Percentiles rank a stretch among this genome's conserved stretches.
phyloP scores from a whole-genome alignment of 2,329 filamentous ascomycete genomes.

The Phaeomoniella chlamydospora region DNA sequence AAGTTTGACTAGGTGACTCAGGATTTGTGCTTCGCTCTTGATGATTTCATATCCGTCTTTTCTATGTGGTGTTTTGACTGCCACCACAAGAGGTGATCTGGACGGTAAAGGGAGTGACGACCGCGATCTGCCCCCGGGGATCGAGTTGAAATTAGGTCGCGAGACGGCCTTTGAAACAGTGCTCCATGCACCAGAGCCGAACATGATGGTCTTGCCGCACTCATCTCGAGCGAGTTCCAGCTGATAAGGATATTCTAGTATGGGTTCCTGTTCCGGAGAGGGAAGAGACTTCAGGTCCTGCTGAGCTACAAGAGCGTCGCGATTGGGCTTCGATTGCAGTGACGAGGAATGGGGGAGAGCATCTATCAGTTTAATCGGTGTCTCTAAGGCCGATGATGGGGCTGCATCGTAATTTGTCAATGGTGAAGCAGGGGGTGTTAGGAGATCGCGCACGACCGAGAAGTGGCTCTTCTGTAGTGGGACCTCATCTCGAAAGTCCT shows the following conservation, averaged over 20 bases:
- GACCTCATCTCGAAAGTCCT: not conserved
- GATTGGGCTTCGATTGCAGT: no score
- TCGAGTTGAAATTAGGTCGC: constrained; percentile 8
- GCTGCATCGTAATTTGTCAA: no score
- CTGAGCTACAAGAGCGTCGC: no score
- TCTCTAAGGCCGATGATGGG: no score
- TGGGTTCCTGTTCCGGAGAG: no score
- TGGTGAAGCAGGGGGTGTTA: not conserved
- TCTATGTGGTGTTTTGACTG: constrained; percentile 28
- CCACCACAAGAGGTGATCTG: constrained; percentile 16
- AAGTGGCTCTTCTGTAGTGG: not conserved
- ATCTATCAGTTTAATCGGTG: no score
- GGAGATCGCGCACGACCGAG: not conserved
- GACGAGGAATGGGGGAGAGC: no score
- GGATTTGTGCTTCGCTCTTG: constrained; percentile 24
- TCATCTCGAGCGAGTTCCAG: constrained; percentile 9
- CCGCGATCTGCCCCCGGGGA: constrained; percentile 11
- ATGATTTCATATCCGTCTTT: constrained; percentile 25
- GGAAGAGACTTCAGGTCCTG: no score
- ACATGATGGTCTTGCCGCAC: constrained; percentile 18
- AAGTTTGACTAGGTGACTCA: constrained; percentile 22
- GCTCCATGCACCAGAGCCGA: constrained; percentile 32
- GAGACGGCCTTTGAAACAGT: constrained; percentile 27
- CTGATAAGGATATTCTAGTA: constrained; percentile 9
- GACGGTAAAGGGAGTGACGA: constrained; percentile 16